Base-by-base conservation (phyloP, 257 asterid species). In the Dorcoceras hygrometricum region DNA sequence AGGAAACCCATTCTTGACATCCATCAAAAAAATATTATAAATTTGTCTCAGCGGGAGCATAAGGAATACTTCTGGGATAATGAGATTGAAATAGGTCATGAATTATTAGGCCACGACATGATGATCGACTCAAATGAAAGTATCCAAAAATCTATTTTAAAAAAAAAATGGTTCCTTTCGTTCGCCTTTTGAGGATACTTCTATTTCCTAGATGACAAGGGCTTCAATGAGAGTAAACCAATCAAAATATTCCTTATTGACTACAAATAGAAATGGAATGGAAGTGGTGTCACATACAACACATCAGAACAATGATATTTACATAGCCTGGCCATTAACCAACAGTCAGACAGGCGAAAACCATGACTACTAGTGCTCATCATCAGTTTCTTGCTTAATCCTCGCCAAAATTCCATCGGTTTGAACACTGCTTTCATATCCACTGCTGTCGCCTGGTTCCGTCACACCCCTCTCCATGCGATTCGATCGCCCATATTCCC, bases 381-480 rank as follows among this genome's bases (percentile, higher is more conserved):
- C 54, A 46, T 46, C 54, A 5, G 54, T 46, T 46, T 46, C 54
- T 46, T 16, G 54, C 54, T 46, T 46, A 5, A 46, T 46, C 54
- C 8, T 46, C 18, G 54, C 54, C 54, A 46, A 46, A 46, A 46
- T 72, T 57, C 71, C 54, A 54, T 76, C 90, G 12, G 87, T 85
- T 69, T 87, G 95, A 32, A 77, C 83, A 25, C 90, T 80, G 81
- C 96, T 91, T 71, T 89, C 98, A 16, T 89, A 91, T 62, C 96
- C 96, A 51, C 96, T 87, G 62, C 96, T 89, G 61, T 91, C 98
- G 12, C 95, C 96, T 0, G 89, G 83, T 68, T 91, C 98, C 6
- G 51, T 86, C 14, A 70, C 86, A 29, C 70, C 66, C 20, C 8
- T 16, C 54, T 46, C 54, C 54, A 46, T 46, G 54, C 22, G 22